phyloP scores from a whole-genome alignment of 2,329 filamentous ascomycete species.

The Cadophora luteo-olivacea region DNA sequence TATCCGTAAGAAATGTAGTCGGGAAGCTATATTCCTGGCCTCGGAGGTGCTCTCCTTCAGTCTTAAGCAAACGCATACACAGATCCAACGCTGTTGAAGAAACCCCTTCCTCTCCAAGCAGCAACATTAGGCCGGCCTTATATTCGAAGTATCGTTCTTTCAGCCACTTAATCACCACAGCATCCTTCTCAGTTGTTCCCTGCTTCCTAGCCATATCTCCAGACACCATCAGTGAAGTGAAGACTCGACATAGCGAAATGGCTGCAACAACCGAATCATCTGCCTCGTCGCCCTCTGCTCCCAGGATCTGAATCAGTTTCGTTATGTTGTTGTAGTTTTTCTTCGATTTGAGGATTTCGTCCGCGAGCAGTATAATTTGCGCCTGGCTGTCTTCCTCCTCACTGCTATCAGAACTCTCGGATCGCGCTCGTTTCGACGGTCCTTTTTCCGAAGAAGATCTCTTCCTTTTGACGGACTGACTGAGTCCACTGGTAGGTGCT shows the following conservation, averaged over 20 bases:
- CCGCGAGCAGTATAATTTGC: constrained; percentile 77
- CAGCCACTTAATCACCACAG: constrained; percentile 78
- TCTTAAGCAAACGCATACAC: constrained; percentile 83
- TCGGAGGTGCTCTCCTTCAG: constrained; percentile 71
- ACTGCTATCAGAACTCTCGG: constrained; percentile 44
- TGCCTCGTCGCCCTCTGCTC: constrained; percentile 55
- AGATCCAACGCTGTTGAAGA: constrained; percentile 77
- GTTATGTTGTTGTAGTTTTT: constrained; percentile 93
- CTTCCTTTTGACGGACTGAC: constrained; percentile 51
- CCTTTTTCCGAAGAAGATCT: constrained; percentile 55
- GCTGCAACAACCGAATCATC: constrained; percentile 71
- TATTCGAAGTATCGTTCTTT: constrained; percentile 77
- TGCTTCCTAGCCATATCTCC: constrained; percentile 73
- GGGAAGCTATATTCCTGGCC: constrained; percentile 73
- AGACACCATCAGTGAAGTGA: constrained; percentile 78
- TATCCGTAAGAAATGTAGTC: constrained; percentile 66
- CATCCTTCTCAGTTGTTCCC: constrained; percentile 73
- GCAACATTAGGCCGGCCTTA: constrained; percentile 63
- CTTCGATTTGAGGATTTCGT: constrained; percentile 81
- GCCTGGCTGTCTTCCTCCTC: constrained; percentile 63
- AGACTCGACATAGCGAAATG: constrained; percentile 85
- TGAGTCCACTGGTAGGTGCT: constrained; percentile 27
- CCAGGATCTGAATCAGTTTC: constrained; percentile 67
- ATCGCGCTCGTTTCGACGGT: constrained; percentile 52
- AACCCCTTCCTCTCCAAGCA: constrained; percentile 67